phyloP scores from a whole-genome alignment of 2,329 filamentous ascomycete genomes.

The Paecilomyces niveus region DNA sequence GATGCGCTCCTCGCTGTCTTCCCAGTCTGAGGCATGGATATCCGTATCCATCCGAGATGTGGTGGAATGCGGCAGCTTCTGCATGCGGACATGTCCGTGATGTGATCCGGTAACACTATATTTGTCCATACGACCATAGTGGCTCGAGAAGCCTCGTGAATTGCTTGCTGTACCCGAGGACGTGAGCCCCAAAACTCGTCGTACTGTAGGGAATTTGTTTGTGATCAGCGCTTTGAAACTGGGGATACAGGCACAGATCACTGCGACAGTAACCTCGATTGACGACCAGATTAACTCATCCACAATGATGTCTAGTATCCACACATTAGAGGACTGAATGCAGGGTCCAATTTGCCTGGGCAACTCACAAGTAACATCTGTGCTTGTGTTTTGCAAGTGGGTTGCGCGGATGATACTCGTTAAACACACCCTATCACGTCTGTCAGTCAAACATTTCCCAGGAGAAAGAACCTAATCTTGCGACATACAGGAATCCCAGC shows the following conservation, averaged over 20 bases:
- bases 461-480: not conserved
- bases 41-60: constrained; percentile 2
- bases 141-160: constrained; percentile 9
- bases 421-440: constrained; percentile 9
- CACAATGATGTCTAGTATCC: constrained; percentile 10
- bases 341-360: not conserved
- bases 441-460: not conserved
- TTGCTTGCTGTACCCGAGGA: constrained; percentile 5
- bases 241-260: constrained; percentile 16
- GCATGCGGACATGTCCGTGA: not conserved
- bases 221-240: constrained; percentile 13
- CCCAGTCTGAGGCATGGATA: constrained; percentile 2
- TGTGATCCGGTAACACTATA: not conserved
- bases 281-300: constrained; percentile 15
- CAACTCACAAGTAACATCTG: constrained; percentile 14
- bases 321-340: not conserved
- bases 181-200: constrained; percentile 8
- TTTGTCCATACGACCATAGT: constrained; percentile 9
- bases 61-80: not conserved
- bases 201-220: constrained; percentile 7
- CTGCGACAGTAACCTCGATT: constrained; percentile 12
- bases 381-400: constrained; percentile 10
- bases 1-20: not conserved
- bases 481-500: constrained; percentile 11
- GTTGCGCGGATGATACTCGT: constrained; percentile 14